phyloP scores from a whole-genome alignment of 2,329 filamentous ascomycete species.

The Hypoxylon sp. region DNA sequence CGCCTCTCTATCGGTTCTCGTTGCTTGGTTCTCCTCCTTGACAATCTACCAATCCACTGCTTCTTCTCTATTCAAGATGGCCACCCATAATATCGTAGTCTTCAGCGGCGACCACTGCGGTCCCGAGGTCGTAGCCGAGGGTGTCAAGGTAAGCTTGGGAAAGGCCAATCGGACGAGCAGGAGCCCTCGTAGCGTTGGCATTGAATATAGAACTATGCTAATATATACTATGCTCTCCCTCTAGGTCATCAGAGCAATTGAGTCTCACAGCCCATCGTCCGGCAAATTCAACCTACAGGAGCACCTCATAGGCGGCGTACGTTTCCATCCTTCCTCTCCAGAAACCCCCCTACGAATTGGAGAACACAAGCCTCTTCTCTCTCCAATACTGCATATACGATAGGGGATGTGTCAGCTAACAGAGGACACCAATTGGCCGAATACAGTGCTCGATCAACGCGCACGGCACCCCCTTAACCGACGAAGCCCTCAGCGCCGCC shows the following conservation, averaged over 20 bases:
- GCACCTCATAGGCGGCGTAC: slow-evolving; percentile 85
- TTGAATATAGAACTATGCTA: slow-evolving; percentile 7
- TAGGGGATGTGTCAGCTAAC: slow-evolving; percentile 6
- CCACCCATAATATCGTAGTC: slow-evolving; percentile 81
- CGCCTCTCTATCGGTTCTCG: neutral
- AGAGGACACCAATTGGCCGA: neutral
- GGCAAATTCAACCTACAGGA: slow-evolving; percentile 89
- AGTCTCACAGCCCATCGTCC: slow-evolving; percentile 75
- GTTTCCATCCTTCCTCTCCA: slow-evolving; percentile 17
- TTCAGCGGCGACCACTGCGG: slow-evolving; percentile 87
- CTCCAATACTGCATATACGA: too few species aligned
- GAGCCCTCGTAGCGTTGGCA: neutral
- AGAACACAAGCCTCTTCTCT: slow-evolving; percentile 4
- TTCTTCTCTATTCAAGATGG: slow-evolving; percentile 59
- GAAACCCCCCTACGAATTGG: neutral
- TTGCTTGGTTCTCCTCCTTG: neutral
- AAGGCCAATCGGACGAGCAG: neutral
- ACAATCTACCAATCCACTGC: too few species aligned
- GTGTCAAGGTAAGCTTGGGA: slow-evolving; percentile 75
- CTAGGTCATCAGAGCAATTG: slow-evolving; percentile 82
- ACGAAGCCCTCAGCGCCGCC: slow-evolving; percentile 83
- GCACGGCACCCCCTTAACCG: slow-evolving; percentile 81
- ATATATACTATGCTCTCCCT: slow-evolving; percentile 2
- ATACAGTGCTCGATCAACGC: slow-evolving; percentile 87
- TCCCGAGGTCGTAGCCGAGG: slow-evolving; percentile 88